phyloP scores from a whole-genome alignment of 768 basidiomycete species.

The Russula lepida region DNA sequence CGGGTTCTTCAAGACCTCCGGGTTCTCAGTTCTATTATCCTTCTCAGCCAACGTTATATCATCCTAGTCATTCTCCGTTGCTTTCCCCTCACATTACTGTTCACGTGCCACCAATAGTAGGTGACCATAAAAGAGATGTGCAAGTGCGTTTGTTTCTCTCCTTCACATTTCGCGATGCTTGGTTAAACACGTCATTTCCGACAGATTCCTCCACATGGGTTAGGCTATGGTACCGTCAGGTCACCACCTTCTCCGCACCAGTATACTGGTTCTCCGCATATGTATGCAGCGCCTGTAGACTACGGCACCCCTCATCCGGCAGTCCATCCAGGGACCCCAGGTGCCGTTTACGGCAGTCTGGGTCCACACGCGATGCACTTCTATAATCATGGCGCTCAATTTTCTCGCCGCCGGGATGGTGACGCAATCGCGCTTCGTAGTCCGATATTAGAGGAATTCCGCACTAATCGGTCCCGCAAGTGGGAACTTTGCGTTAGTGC shows the following conservation, averaged over 20 bases:
- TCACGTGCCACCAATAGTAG: slow-evolving; percentile 32
- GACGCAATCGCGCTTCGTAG: slow-evolving; percentile 45
- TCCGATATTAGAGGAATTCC: slow-evolving; percentile 75
- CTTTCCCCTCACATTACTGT: slow-evolving; percentile 39
- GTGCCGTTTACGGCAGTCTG: slow-evolving; percentile 36
- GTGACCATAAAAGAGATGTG: slow-evolving; percentile 49
- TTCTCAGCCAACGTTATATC: slow-evolving; percentile 51
- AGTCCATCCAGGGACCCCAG: slow-evolving; percentile 25
- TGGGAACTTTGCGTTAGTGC: slow-evolving; percentile 64
- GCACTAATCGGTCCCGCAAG: slow-evolving; percentile 63
- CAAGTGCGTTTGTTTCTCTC: slow-evolving; percentile 35
- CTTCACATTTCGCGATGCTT: slow-evolving; percentile 24
- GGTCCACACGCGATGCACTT: slow-evolving; percentile 18
- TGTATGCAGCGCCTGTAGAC: slow-evolving; percentile 40
- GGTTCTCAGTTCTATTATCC: slow-evolving; percentile 55
- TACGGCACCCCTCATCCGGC: slow-evolving; percentile 41
- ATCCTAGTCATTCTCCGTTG: slow-evolving; percentile 47
- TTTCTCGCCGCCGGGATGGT: slow-evolving; percentile 39
- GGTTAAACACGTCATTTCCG: slow-evolving; percentile 41
- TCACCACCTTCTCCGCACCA: slow-evolving; percentile 39
- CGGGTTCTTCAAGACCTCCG: slow-evolving; percentile 37
- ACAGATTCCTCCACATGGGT: slow-evolving; percentile 32
- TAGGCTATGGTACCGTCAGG: slow-evolving; percentile 36
- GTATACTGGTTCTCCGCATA: slow-evolving; percentile 17
- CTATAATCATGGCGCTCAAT: slow-evolving; percentile 32